Conservation (phyloP, 345 rosid genomes). For the Isatis tinctoria region DNA sequence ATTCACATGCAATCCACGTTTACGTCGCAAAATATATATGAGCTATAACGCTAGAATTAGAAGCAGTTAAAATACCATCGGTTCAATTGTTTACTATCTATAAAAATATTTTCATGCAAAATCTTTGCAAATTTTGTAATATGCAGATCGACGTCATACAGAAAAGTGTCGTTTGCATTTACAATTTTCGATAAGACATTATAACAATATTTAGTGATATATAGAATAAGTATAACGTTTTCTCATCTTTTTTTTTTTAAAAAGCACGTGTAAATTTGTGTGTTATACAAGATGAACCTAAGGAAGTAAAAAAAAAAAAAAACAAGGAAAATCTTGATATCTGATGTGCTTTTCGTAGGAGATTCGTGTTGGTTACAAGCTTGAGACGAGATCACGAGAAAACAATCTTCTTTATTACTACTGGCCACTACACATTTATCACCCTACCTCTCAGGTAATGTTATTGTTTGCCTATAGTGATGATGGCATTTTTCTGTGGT, state of each 20-base stretch:
- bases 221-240: neutral
- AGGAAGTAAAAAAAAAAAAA: neutral
- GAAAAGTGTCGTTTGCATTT: neutral
- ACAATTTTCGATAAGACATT: neutral
- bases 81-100: neutral
- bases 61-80: neutral
- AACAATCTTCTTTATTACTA: neutral
- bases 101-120: neutral
- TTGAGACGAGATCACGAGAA: neutral
- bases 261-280: neutral
- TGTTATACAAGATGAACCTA: neutral
- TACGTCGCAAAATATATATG: neutral
- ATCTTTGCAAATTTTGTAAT: neutral
- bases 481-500: neutral
- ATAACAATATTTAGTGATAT: neutral
- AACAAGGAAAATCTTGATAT: neutral
- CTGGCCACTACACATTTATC: neutral
- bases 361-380: neutral
- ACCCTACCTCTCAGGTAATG: neutral
- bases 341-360: neutral
- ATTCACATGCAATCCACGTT: conserved; percentile 19
- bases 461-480: neutral
- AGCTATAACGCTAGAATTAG: neutral
- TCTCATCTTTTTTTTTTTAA: neutral
- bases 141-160: neutral